phyloP scores from a whole-genome alignment of 1,139 yeast genomes.

The Eremothecium gossypii region DNA sequence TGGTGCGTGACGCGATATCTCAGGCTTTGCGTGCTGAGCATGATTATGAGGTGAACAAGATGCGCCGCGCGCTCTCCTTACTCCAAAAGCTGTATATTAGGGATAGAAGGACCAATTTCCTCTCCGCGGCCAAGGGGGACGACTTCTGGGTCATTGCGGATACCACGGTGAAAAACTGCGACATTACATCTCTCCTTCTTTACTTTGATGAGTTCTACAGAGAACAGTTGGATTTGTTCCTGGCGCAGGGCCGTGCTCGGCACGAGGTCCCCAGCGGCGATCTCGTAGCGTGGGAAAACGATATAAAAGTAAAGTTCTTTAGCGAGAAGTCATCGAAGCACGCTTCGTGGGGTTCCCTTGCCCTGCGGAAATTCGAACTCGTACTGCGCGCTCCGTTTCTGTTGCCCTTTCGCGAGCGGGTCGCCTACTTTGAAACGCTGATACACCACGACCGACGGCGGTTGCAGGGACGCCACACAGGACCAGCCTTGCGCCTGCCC shows the following conservation, averaged over 20 bases:
- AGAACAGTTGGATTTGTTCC: background rate
- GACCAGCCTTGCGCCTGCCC: background rate
- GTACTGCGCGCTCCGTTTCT: constrained; percentile 67
- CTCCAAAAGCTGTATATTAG: constrained; percentile 62
- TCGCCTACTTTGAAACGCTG: constrained; percentile 58
- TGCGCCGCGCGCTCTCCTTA: constrained; percentile 40
- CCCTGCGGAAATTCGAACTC: constrained; percentile 35
- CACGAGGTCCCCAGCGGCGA: background rate
- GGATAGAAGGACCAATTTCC: constrained; percentile 55
- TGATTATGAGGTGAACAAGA: constrained; percentile 23
- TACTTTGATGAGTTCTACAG: constrained; percentile 1
- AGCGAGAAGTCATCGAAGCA: background rate
- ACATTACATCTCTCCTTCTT: background rate
- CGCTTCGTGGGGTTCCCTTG: constrained; percentile 1
- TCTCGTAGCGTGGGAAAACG: background rate
- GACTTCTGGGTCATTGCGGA: constrained; percentile 48
- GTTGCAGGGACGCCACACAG: constrained; percentile 2
- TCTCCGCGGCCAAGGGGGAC: constrained; percentile 29
- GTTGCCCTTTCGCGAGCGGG: constrained; percentile 66
- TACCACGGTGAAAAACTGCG: background rate
- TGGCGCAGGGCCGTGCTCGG: background rate
- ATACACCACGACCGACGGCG: constrained; percentile 43
- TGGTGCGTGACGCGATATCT: background rate
- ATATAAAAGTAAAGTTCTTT: constrained; percentile 1
- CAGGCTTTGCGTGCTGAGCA: background rate